A percentile compares a stretch with the other conserved stretches of the same genome.
Evolutionary conservation across 306 rosid genomes (phyloP).

Genomic region (Sindora glabra): DNA sequence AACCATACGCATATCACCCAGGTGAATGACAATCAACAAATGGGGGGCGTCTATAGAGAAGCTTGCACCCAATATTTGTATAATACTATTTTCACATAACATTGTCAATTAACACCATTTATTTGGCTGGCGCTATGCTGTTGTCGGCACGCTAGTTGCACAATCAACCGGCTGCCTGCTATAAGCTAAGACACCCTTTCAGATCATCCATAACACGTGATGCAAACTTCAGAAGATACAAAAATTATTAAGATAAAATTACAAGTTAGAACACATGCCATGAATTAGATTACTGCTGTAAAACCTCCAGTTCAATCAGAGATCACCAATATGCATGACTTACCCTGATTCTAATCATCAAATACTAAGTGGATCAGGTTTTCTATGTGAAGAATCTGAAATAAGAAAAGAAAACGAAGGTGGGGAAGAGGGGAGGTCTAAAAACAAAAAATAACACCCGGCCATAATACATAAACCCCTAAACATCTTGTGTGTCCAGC

Average conservation of each 20-base stretch:
- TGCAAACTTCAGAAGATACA: neutral
- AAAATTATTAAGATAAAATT: neutral
- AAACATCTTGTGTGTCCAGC: slow-evolving; percentile 13
- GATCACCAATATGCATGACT: slow-evolving; percentile 3
- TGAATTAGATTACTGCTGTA: slow-evolving; percentile 4
- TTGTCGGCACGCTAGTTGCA: no score
- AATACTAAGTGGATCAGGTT: slow-evolving; percentile 21
- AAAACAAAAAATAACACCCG: slow-evolving; percentile 19
- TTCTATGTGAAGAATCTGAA: slow-evolving; percentile 10
- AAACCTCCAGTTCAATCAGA: neutral
- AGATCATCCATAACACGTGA: no score
- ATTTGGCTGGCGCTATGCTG: no score
- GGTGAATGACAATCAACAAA: no score
- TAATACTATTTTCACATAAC: no score
- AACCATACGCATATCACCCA: no score
- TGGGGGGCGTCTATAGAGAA: no score
- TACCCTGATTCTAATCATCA: slow-evolving; percentile 16
- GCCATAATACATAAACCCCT: slow-evolving; percentile 30
- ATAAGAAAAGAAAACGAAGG: neutral
- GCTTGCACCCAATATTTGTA: no score
- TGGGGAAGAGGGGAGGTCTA: neutral
- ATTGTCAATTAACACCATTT: no score
- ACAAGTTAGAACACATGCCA: neutral
- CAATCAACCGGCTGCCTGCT: no score
- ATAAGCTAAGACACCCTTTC: no score